Evolutionary conservation across 768 basidiomycete genomes (phyloP), one percentile per base, ranked within the genome.

Genomic region (Russula dissimulans): DNA sequence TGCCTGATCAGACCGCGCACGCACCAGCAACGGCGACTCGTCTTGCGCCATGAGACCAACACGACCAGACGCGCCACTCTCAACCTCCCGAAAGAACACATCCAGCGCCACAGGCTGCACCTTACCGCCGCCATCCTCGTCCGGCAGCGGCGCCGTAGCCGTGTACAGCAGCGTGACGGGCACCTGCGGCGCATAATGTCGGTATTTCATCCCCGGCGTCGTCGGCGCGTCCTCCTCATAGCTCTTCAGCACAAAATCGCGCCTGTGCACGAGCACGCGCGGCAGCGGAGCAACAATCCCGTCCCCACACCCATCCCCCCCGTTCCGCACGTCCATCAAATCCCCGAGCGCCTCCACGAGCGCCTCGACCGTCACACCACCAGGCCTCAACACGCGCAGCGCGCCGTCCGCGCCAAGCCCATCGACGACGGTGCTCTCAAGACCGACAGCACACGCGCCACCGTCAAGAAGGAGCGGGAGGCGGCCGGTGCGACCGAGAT

Each of bases 181-280:
- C 4, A 94, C 85, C 1, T 86, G 76, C 2, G 97, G 97, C 26
- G 95, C 89, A 71, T 99, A 99, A 74, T 99, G 97, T 53, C 87
- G 83, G 71, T 99, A 99, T 74, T 99, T 99, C 95, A 97, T 97
- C 36, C 97, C 97, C 2, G 97, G 97, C 0, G 97, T 98, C 8
- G 92, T 93, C 9, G 97, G 97, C 0, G 85, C 81, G 42, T 77
- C 76, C 70, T 92, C 90, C 59, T 89, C 76, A n/a, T 71, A 72
- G 42, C 81, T 76, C 67, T 89, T 89, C 36, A 62, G 56, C 15
- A 74, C 66, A 68, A 85, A 95, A 71, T 95, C 91, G 12, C 90
- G 81, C 54, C 80, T 78, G 69, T 92, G 87, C 12, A 93, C 90
- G 56, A 93, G 76, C 32, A 92, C 86, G 15, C 73, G 68, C 18